These are phyloP conservation scores for Whalleya microplaca DNA, from an alignment of 2,329 filamentous ascomycete species.

Conservation along the genomic window DNA sequence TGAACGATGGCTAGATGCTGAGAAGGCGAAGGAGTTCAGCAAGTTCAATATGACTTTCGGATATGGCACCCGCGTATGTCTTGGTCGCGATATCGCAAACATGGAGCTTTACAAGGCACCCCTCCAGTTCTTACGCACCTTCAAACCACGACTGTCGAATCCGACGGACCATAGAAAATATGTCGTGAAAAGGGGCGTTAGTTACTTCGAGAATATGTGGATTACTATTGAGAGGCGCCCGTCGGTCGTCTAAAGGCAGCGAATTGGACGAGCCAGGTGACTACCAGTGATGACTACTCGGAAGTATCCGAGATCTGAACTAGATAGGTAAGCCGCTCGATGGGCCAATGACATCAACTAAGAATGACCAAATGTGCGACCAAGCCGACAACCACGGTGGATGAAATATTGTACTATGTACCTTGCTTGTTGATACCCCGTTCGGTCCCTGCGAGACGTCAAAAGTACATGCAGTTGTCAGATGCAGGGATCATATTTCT, in stretches of 20 bases:
- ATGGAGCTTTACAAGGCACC: constrained; percentile 57
- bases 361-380: no score
- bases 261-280: no score
- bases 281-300: no score
- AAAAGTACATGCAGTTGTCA: no score
- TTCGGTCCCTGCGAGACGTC: no score
- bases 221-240: constrained; percentile 33
- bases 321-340: no score
- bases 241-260: constrained; percentile 1
- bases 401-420: no score
- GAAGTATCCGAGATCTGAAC: no score
- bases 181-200: constrained; percentile 45
- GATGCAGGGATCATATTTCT: no score
- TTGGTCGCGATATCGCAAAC: constrained; percentile 54
- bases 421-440: no score
- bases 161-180: constrained; percentile 34
- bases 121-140: constrained; percentile 46
- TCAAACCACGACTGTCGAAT: constrained; percentile 34
- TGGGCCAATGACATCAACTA: no score
- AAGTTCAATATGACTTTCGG: constrained; percentile 56
- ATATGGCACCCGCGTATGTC: constrained; percentile 51
- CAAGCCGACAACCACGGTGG: no score
- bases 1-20: constrained; percentile 51
- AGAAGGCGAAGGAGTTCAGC: constrained; percentile 45
- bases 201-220: constrained; percentile 47